Percentiles rank a stretch among this genome's conserved stretches.
These are phyloP conservation scores for Catharanthus roseus DNA, from an alignment of 257 asterid genomes.

Conservation along the genomic window DNA sequence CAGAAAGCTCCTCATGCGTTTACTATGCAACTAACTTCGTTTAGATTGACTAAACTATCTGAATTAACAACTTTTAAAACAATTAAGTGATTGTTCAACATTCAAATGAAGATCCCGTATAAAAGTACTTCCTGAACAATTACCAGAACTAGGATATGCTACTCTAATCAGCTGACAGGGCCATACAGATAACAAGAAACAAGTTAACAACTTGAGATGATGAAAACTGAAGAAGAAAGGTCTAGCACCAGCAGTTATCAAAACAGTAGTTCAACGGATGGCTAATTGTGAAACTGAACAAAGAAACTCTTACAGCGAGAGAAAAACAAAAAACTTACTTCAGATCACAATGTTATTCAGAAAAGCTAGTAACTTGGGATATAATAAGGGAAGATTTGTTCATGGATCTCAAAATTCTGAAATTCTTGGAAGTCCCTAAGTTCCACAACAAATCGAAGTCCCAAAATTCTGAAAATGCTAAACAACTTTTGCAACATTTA, in stretches of 20 bases:
- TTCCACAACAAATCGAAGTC: not conserved
- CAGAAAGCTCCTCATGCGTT: not conserved
- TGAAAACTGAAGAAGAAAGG: not conserved
- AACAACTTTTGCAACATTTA: not conserved
- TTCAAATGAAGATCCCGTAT: not conserved
- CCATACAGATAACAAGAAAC: too few species aligned
- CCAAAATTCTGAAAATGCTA: not conserved
- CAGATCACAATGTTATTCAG: not conserved
- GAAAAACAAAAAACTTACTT: not conserved
- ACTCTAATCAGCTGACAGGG: not conserved
- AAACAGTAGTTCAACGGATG: not conserved
- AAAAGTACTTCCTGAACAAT: not conserved
- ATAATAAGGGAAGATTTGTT: not conserved
- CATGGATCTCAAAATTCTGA: not conserved
- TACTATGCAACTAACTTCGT: too few species aligned
- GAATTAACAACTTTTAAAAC: not conserved
- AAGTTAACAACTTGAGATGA: too few species aligned
- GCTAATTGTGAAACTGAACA: not conserved
- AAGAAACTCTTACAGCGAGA: not conserved
- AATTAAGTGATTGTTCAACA: not conserved
- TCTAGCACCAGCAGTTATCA: not conserved
- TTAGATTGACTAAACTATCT: not conserved
- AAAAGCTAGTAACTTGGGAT: not conserved
- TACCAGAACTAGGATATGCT: not conserved
- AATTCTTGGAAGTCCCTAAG: not conserved